Evolutionary conservation across 2,329 filamentous ascomycete species (phyloP).

Genomic region (Aspergillus brunneoviolaceus): DNA sequence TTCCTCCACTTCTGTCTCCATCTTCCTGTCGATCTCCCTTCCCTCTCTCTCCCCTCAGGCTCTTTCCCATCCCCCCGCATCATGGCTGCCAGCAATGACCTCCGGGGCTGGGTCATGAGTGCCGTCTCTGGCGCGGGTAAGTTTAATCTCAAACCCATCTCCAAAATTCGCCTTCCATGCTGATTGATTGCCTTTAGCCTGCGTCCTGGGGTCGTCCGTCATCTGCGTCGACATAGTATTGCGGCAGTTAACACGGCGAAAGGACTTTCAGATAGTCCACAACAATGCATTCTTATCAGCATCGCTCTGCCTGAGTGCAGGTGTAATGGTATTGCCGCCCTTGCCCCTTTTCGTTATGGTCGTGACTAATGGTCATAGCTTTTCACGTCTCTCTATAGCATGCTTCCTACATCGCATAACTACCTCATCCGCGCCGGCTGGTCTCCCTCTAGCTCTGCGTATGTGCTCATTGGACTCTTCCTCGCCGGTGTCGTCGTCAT

Average conservation of each 20-base stretch:
- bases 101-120: slow-evolving; percentile 88
- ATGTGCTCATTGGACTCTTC: slow-evolving; percentile 47
- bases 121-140: slow-evolving; percentile 75
- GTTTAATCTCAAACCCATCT: slow-evolving; percentile 15
- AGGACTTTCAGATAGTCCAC: slow-evolving; percentile 81
- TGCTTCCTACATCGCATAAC: slow-evolving; percentile 80
- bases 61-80: slow-evolving; percentile 16
- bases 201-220: slow-evolving; percentile 72
- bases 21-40: slow-evolving; percentile 4
- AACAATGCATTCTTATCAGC: slow-evolving; percentile 84
- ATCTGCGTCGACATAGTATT: slow-evolving; percentile 84
- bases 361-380: slow-evolving; percentile 54
- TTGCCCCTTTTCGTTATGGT: neutral
- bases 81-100: slow-evolving; percentile 70
- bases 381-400: slow-evolving; percentile 88
- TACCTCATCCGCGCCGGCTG: slow-evolving; percentile 72
- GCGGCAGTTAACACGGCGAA: slow-evolving; percentile 68
- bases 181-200: slow-evolving; percentile 39
- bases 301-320: slow-evolving; percentile 88
- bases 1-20: neutral
- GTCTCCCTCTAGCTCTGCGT: slow-evolving; percentile 63
- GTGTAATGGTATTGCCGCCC: slow-evolving; percentile 74
- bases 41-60: neutral
- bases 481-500: slow-evolving; percentile 50
- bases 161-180: slow-evolving; percentile 2